These are phyloP conservation scores for Basipetospora chlamydospora DNA, from an alignment of 2,329 filamentous ascomycete species.

Conservation along the genomic window DNA sequence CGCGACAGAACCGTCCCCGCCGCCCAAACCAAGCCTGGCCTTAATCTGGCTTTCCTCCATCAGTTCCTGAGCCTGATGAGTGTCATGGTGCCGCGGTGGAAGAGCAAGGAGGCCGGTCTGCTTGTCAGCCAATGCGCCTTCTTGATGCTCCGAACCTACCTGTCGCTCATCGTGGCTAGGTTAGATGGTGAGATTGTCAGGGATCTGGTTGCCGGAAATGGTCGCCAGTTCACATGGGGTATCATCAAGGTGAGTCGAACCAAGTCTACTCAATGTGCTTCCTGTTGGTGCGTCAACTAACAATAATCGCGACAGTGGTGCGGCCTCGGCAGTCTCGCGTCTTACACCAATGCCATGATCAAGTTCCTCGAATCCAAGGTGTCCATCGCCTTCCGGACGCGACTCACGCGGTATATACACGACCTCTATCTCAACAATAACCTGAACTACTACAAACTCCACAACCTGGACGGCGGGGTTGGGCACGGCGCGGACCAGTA, in stretches of 20 bases:
- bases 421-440: slow-evolving; percentile 92
- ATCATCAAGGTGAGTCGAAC: slow-evolving; percentile 54
- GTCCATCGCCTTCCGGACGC: slow-evolving; percentile 91
- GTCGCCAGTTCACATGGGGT: slow-evolving; percentile 74
- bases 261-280: too few relatives aligned
- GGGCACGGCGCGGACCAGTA: slow-evolving; percentile 90
- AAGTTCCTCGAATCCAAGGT: slow-evolving; percentile 97
- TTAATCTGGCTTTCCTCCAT: slow-evolving; percentile 91
- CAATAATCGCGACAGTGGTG: slow-evolving; percentile 55
- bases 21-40: slow-evolving; percentile 77
- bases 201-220: slow-evolving; percentile 89
- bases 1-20: slow-evolving; percentile 66
- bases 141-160: slow-evolving; percentile 79
- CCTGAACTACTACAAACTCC: slow-evolving; percentile 89
- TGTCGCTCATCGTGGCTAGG: slow-evolving; percentile 83
- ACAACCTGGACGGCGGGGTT: slow-evolving; percentile 83
- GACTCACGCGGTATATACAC: slow-evolving; percentile 90
- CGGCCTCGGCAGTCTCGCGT: slow-evolving; percentile 80
- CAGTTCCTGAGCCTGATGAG: slow-evolving; percentile 92
- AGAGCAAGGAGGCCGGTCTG: slow-evolving; percentile 86
- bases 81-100: slow-evolving; percentile 94
- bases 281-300: too few relatives aligned
- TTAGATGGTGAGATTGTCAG: slow-evolving; percentile 92
- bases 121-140: slow-evolving; percentile 81
- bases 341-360: slow-evolving; percentile 98